Conservation (phyloP, 768 basidiomycete genomes). For the Xerocomus brunneocitrinus region DNA sequence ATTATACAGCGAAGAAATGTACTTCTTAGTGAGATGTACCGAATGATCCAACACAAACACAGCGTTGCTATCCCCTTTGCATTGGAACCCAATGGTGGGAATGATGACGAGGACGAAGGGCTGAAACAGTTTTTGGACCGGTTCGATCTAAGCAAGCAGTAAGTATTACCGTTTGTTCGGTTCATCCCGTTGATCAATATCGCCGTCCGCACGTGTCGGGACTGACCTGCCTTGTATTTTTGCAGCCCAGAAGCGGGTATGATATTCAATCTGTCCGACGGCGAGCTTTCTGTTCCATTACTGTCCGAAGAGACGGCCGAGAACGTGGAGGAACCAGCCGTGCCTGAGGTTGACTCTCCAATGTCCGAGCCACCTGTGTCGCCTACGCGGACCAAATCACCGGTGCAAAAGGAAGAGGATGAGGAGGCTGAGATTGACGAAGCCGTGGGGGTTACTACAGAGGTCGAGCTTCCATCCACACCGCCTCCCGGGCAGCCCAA, state of each 20-base stretch:
- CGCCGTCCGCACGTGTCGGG: conserved; percentile 2
- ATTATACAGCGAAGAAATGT: conserved; percentile 65
- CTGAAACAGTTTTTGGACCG: conserved; percentile 50
- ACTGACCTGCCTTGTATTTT: conserved; percentile 6
- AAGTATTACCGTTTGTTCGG: conserved; percentile 19
- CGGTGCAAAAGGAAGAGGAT: conserved; percentile 21
- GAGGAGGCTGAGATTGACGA: conserved; percentile 23
- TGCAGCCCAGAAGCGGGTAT: conserved; percentile 39
- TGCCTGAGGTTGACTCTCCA: conserved; percentile 27
- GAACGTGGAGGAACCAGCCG: conserved; percentile 7
- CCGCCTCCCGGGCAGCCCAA: conserved; percentile 12
- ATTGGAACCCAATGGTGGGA: conserved; percentile 30
- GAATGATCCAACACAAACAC: conserved; percentile 54
- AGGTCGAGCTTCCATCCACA: conserved; percentile 15
- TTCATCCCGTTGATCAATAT: not conserved
- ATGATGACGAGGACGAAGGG: conserved; percentile 34
- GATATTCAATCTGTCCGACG: conserved; percentile 35
- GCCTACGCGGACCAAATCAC: conserved; percentile 21
- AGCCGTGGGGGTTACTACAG: conserved; percentile 4
- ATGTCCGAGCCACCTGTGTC: conserved; percentile 33
- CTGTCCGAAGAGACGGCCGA: conserved; percentile 9
- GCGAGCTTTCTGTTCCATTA: conserved; percentile 26
- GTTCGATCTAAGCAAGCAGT: conserved; percentile 54
- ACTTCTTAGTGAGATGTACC: conserved; percentile 67
- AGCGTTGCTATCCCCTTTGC: conserved; percentile 38